Conservation (phyloP, 179 eudicot genomes). For the Gypsophila paniculata region DNA sequence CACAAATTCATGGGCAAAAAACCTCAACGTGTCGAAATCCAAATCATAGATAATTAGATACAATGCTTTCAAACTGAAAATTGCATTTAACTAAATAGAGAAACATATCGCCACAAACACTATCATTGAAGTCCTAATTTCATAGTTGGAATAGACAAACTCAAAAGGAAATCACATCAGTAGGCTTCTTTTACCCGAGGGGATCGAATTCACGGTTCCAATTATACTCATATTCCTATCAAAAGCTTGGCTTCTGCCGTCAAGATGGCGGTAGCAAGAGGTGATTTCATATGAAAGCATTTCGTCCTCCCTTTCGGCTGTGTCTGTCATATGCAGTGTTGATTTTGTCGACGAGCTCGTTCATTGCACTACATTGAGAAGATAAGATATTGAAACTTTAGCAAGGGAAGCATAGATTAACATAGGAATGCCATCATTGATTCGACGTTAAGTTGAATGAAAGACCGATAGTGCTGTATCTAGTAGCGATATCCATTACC, state of each 20-base stretch:
- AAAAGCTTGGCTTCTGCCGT: constrained; percentile 5
- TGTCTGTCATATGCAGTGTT: constrained; percentile 80
- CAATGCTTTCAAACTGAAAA: not conserved
- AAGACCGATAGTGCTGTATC: too few relatives aligned
- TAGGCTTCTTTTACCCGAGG: not conserved
- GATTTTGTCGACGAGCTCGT: constrained; percentile 87
- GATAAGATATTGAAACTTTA: too few relatives aligned
- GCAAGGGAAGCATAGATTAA: not conserved
- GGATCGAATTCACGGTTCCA: not conserved
- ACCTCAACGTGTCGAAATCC: not conserved
- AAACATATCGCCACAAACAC: not conserved
- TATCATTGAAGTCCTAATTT: not conserved
- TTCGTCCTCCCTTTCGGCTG: constrained; percentile 86
- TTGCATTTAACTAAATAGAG: not conserved
- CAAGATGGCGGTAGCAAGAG: not conserved
- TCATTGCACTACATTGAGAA: constrained; percentile 59
- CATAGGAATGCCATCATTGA: not conserved
- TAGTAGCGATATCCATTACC: constrained; percentile 40
- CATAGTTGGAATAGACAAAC: not conserved
- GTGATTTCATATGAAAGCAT: constrained; percentile 45
- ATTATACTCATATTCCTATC: constrained; percentile 14
- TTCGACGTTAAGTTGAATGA: too few relatives aligned
- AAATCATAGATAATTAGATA: constrained; percentile 11
- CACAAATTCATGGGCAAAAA: not conserved
- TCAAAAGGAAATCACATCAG: constrained; percentile 8